These are phyloP conservation scores for Phaseolus lunatus DNA, from an alignment of 306 rosid species.

Conservation along the genomic window DNA sequence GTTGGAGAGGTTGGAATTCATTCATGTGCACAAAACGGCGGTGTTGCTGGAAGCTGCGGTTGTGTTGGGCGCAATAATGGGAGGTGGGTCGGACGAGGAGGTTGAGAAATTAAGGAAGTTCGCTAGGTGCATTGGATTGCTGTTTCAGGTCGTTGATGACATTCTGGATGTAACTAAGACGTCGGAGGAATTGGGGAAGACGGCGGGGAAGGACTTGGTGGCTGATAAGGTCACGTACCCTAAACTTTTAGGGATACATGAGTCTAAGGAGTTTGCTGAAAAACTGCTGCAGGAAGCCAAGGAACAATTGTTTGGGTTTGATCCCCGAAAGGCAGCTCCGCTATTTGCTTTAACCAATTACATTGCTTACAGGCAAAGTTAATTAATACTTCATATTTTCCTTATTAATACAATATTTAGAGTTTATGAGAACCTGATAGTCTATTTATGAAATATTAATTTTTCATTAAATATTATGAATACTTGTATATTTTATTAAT, in stretches of 20 bases:
- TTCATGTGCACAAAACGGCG: conserved; percentile 77
- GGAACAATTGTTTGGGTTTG: conserved; percentile 61
- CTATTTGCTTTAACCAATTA: conserved; percentile 70
- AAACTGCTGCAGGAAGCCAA: conserved; percentile 62
- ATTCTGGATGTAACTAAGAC: conserved; percentile 82
- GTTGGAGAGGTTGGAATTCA: conserved; percentile 63
- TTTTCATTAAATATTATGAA: no score
- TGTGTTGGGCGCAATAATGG: conserved; percentile 72
- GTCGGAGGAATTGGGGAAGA: conserved; percentile 77
- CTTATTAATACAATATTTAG: no score
- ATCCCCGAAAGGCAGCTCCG: conserved; percentile 62
- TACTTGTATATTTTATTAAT: no score
- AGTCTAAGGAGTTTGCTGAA: conserved; percentile 69
- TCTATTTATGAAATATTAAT: no score
- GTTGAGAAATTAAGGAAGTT: conserved; percentile 64
- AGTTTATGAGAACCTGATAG: no score
- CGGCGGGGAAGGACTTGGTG: conserved; percentile 83
- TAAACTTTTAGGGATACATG: conserved; percentile 68
- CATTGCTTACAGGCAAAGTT: conserved; percentile 68
- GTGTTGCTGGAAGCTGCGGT: conserved; percentile 70
- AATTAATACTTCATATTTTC: not conserved
- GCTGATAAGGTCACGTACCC: conserved; percentile 84
- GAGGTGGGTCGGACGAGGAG: conserved; percentile 65
- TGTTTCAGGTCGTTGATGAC: conserved; percentile 90
- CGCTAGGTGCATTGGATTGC: conserved; percentile 67